Base-by-base conservation (phyloP, 2,329 filamentous ascomycete species). In the Fusarium zealandicum region DNA sequence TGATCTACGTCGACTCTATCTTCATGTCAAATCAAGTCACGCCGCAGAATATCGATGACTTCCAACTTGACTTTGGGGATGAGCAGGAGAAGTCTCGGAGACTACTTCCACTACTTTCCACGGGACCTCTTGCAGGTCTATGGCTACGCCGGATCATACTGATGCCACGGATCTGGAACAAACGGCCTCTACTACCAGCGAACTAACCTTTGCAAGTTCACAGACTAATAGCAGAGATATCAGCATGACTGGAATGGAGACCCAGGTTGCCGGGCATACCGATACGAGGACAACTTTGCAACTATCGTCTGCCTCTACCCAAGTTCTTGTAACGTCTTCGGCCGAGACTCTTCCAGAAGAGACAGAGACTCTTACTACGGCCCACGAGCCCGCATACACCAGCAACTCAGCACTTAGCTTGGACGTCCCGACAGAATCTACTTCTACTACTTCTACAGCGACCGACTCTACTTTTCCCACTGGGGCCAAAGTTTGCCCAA, bases 11-110 rank as follows among this genome's bases (percentile, higher is more conserved):
- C 4, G 62, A 65, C 10, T 62, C 62, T 0, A 63, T 65, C 50
- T 65, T 65, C 3, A 49, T 65, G 31, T 65, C 61, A 3, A 59
- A 65, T 25, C 39, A 57, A 10, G 58, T 65, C 12, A 65, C 61
- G 3, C 58, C 61, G 1, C 31, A 51, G 7, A 63, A 41, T 1
- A 65, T 65, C 6, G 8, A 60, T 2, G 35, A 40, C 11, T 45
- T 57, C 0, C 6, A 27, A 0, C 33, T 65, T 18, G 62, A 60
- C 6, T 65, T 46, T 38, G 53, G 48, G 0, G 13, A 39, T n/a
- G 51, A 6, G 1, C n/a, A 16, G 31, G 9, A 0, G 14, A 17
- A 17, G 6, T 2, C 8, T 10, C 32, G 8, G 13, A 14, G 32
- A 17, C 32, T 4, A 35, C 32, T 6, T 11, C 18, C 4, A 27